Percentiles rank a stretch among this genome's conserved stretches.
phyloP scores from a whole-genome alignment of 805 yeast species.

The Spathaspora boniae region DNA sequence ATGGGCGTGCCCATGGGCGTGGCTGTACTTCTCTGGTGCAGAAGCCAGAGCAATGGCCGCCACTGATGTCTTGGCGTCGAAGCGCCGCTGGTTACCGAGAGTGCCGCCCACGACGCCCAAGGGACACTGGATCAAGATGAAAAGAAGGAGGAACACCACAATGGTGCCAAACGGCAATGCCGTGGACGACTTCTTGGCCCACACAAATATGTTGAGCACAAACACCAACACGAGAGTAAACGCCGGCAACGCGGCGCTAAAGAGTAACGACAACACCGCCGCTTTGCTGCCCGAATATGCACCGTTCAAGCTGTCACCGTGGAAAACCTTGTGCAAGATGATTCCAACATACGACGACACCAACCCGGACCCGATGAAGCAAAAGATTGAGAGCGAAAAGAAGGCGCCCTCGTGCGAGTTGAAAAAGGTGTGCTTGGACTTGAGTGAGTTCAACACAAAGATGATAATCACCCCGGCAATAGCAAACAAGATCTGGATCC shows the following conservation, averaged over 20 bases:
- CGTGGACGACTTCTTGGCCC: conserved; percentile 71
- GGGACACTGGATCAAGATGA: conserved; percentile 69
- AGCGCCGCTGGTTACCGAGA: conserved; percentile 37
- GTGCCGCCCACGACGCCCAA: conserved; percentile 72
- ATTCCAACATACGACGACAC: conserved; percentile 74
- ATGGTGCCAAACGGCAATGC: conserved; percentile 81
- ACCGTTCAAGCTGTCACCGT: conserved; percentile 32
- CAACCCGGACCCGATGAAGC: conserved; percentile 68
- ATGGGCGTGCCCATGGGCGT: not conserved
- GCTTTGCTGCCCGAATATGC: conserved; percentile 15
- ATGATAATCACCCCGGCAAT: conserved; percentile 57
- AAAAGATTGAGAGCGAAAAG: conserved; percentile 53
- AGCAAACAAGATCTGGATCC: conserved; percentile 68
- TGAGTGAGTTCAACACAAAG: conserved; percentile 38
- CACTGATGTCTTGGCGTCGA: conserved; percentile 19
- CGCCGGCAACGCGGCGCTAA: conserved; percentile 44
- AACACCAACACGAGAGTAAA: conserved; percentile 48
- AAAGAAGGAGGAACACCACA: conserved; percentile 52
- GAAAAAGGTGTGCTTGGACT: conserved; percentile 52
- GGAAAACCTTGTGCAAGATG: conserved; percentile 55
- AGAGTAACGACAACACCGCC: conserved; percentile 21
- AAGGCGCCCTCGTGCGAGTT: conserved; percentile 69
- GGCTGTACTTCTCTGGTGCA: too few relatives aligned
- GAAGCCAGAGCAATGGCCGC: conserved; percentile 1
- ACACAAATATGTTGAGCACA: conserved; percentile 62